Base-by-base conservation (phyloP, 148 eudicot species). In the Cornus kousa region DNA sequence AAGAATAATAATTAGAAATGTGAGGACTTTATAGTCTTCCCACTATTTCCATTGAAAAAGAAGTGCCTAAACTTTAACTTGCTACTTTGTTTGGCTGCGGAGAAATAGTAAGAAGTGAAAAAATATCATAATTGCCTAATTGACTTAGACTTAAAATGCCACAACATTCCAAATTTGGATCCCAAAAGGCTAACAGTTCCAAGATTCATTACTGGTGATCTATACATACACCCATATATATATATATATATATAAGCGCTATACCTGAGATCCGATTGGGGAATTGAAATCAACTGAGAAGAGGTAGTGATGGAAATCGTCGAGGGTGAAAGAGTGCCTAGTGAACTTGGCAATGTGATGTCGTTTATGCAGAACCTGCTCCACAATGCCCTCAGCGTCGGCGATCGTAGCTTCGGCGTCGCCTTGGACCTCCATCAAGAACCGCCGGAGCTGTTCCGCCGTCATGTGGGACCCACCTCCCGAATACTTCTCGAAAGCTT, bases 231-330 rank as follows among this genome's bases (percentile, higher is more conserved):
- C n/a, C n/a, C n/a, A n/a, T n/a, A n/a, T 28, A 1, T 28, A 28
- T 28, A 0, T 28, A 28, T 28, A 28, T 28, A 43, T 66, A 43
- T 40, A 20, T 43, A 46, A 11, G 35, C 7, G 35, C 7, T 1
- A 9, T 83, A 94, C 98, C 87, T 85, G 78, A 65, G 92, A 73
- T 23, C 65, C 65, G 67, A 88, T 85, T 4, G 97, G 92, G 14
- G 97, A 88, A 53, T 94, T 94, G 28, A 92, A 91, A 48, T 91
- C 92, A 78, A 75, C 77, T 0, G 88, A 86, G 82, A 90, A 94
- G 50, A 94, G 86, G 77, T 43, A 90, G 31, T 84, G 83, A 70
- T 89, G 89, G 74, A 94, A 94, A 79, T 94, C 98, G 0, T 94
- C 98, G 28, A 94, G 83, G 33, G 89, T 80, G n/a, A 94, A 87